Evolutionary conservation across 345 rosid genomes (phyloP), one percentile per base, ranked within the genome.

Genomic region (Laguncularia racemosa): DNA sequence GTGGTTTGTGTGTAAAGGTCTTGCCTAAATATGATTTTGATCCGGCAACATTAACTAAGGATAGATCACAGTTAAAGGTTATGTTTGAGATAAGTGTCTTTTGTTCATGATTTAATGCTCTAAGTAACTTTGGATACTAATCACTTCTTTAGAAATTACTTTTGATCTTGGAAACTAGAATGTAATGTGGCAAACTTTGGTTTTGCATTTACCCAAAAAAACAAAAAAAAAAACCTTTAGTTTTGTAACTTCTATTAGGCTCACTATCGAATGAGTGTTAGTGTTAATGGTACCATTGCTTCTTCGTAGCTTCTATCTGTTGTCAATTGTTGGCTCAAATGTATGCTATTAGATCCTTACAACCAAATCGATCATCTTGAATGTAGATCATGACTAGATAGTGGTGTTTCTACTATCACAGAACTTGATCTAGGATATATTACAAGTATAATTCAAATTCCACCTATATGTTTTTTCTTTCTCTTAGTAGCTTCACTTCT

Each of bases 321-420:
- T 47, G 99, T 93, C 14, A 89, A 93, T 70, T 93, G 99, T 71
- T 93, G 99, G 99, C 96, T 84, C 66, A 93, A 93, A 73, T 93
- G 97, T 64, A 79, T 93, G 86, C 57, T 81, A 50, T 78, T 93
- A 15, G 96, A 93, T 52, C 99, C 99, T 53, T 84, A 87, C 76
- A 89, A 87, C 58, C 95, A 93, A 79, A 89, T 95, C 17, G 99
- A 93, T 72, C 90, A 93, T 71, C 96, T 96, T 15, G 95, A 89
- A 70, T 93, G 99, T 73, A 93, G 79, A 64, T 89, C 99, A 28
- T 73, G 99, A 18, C 99, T 97, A n/a, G 99, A 93, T 58, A 80
- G 95, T 51, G 95, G 99, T 46, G 90, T 93, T 73, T 87, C 99
- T 65, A 89, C 96, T 2, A 85, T 93, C 55, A 93, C 99, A 12